Conservation (phyloP, 345 rosid genomes). For the Dipteronia sinensis region DNA sequence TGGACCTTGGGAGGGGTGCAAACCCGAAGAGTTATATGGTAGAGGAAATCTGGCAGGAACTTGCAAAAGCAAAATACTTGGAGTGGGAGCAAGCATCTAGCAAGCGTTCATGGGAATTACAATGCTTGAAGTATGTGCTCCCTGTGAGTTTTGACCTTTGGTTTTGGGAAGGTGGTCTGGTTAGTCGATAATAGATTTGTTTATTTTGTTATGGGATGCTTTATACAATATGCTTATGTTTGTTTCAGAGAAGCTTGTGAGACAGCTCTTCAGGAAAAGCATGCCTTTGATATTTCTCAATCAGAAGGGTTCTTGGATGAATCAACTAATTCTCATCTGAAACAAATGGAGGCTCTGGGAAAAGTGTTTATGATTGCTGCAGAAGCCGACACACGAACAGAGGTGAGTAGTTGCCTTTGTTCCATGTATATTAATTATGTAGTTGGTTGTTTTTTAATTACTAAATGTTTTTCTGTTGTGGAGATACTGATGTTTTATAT, state of each 20-base stretch:
- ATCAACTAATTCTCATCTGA: slow-evolving; percentile 31
- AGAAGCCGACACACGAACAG: slow-evolving; percentile 64
- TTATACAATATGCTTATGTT: slow-evolving; percentile 21
- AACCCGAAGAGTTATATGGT: slow-evolving; percentile 65
- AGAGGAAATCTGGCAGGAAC: slow-evolving; percentile 91
- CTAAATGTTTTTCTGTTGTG: background rate
- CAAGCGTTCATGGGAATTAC: slow-evolving; percentile 70
- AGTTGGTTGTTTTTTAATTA: background rate
- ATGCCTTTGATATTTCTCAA: slow-evolving; percentile 47
- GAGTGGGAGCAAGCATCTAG: slow-evolving; percentile 76
- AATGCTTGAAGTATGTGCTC: slow-evolving; percentile 75
- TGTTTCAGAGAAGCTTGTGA: slow-evolving; percentile 75
- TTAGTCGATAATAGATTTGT: slow-evolving; percentile 5
- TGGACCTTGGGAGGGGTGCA: slow-evolving; percentile 84
- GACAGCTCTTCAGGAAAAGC: slow-evolving; percentile 69
- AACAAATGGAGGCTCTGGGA: slow-evolving; percentile 54
- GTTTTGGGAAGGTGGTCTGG: background rate
- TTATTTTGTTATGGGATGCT: slow-evolving; percentile 5
- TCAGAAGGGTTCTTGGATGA: slow-evolving; percentile 62
- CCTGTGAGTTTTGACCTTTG: slow-evolving; percentile 34
- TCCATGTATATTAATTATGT: background rate
- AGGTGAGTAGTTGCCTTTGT: slow-evolving; percentile 40
- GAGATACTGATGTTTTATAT: background rate
- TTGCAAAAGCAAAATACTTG: slow-evolving; percentile 80
- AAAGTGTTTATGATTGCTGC: slow-evolving; percentile 65